Conservation (phyloP, 2,329 filamentous ascomycete genomes). For the Hypoxylon sp. region DNA sequence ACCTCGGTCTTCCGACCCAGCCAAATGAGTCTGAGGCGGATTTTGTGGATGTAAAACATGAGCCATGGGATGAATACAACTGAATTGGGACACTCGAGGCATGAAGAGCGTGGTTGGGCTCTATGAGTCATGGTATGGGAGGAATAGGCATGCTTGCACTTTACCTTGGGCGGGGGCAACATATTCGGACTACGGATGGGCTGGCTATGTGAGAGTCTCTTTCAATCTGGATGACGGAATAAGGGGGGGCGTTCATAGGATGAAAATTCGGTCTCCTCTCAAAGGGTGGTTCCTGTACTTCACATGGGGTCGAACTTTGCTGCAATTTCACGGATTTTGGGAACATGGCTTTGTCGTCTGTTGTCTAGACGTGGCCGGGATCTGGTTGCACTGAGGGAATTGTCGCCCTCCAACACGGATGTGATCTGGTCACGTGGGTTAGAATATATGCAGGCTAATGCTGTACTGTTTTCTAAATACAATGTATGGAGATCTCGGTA, state of each 20-base stretch:
- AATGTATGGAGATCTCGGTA: not conserved
- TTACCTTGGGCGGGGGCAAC: not conserved
- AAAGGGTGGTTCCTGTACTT: slow-evolving; percentile 1
- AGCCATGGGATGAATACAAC: slow-evolving; percentile 63
- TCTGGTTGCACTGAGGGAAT: slow-evolving; percentile 2
- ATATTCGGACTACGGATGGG: slow-evolving; percentile 5
- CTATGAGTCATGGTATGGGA: slow-evolving; percentile 11
- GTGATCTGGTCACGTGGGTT: slow-evolving; percentile 3
- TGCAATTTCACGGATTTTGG: slow-evolving; percentile 14
- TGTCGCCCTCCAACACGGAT: not conserved
- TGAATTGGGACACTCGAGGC: slow-evolving; percentile 59
- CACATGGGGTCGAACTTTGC: slow-evolving; percentile 10
- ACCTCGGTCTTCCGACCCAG: slow-evolving; percentile 48
- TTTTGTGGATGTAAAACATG: slow-evolving; percentile 56
- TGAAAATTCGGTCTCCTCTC: slow-evolving; percentile 10
- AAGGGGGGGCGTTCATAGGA: slow-evolving; percentile 23
- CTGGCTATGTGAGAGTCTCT: slow-evolving; percentile 19
- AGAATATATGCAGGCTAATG: slow-evolving; percentile 10
- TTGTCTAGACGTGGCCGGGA: not conserved
- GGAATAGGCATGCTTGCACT: not conserved
- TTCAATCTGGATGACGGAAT: slow-evolving; percentile 8
- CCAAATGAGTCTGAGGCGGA: slow-evolving; percentile 50
- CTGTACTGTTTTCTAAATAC: slow-evolving; percentile 2
- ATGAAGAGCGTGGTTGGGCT: not conserved
- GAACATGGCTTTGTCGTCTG: slow-evolving; percentile 4